Percentiles rank a stretch among this genome's conserved stretches.
These are phyloP conservation scores for Gynandropsis gynandra DNA, from an alignment of 345 rosid species.

Conservation along the genomic window DNA sequence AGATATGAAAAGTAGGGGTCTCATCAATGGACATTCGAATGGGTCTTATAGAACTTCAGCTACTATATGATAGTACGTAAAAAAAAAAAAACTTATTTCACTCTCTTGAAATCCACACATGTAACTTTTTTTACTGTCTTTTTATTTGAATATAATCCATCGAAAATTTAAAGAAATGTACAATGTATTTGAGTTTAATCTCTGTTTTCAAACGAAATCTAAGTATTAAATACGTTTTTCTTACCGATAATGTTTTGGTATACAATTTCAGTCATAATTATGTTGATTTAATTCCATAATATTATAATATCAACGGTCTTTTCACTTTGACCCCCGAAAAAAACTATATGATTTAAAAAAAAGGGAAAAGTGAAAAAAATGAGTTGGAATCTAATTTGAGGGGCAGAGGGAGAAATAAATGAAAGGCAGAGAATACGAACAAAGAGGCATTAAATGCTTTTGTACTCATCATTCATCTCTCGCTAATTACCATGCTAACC, in stretches of 20 bases:
- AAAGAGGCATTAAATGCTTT: slow-evolving; percentile 32
- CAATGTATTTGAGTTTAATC: background rate
- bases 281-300: no score
- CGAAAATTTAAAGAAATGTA: no score
- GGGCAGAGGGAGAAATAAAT: background rate
- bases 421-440: slow-evolving; percentile 27
- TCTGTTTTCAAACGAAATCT: no score
- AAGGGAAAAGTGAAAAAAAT: slow-evolving; percentile 4
- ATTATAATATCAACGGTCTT: no score
- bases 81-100: slow-evolving; percentile 7
- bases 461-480: slow-evolving; percentile 19
- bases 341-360: background rate
- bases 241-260: no score
- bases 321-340: background rate
- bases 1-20: slow-evolving; percentile 27
- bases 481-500: slow-evolving; percentile 69
- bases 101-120: slow-evolving; percentile 26
- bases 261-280: no score
- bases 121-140: background rate
- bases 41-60: slow-evolving; percentile 4
- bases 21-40: slow-evolving; percentile 27
- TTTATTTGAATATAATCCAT: background rate
- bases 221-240: no score
- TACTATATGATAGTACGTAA: no score
- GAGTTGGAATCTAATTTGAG: slow-evolving; percentile 21